These are phyloP conservation scores for Fusarium sacchari DNA, from an alignment of 2,329 filamentous ascomycete species.

Conservation along the genomic window DNA sequence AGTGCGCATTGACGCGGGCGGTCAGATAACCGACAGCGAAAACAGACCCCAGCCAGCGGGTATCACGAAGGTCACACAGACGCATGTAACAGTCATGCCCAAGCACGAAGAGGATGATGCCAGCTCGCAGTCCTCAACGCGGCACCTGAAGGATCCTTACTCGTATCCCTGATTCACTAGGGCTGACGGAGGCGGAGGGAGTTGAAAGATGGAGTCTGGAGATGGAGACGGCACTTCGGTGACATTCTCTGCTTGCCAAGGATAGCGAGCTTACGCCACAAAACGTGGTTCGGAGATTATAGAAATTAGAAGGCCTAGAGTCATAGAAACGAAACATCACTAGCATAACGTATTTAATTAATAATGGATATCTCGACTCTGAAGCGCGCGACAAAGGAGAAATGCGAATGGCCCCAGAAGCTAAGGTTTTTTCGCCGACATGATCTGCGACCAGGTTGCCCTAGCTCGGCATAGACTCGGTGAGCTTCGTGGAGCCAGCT, in stretches of 20 bases:
- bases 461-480: background rate
- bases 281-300: background rate
- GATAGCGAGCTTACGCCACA: background rate
- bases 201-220: no score
- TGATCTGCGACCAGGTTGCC: background rate
- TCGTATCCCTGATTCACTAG: background rate
- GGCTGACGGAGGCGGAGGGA: background rate
- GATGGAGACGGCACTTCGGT: background rate
- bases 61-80: constrained; percentile 40
- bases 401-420: no score
- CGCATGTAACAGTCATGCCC: constrained; percentile 29
- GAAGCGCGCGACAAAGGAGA: background rate
- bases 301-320: background rate
- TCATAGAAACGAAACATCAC: background rate
- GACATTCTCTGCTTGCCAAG: background rate
- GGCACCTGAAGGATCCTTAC: constrained; percentile 26
- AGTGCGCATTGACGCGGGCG: constrained; percentile 19
- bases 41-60: constrained; percentile 10
- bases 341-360: background rate
- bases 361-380: background rate
- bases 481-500: background rate
- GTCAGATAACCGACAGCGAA: background rate
- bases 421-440: background rate
- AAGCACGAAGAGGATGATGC: constrained; percentile 34
- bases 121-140: constrained; percentile 37